Evolutionary conservation across 2,329 filamentous ascomycete genomes (phyloP), one percentile per base, ranked within the genome.

Genomic region (Neodidymelliopsis sp.): DNA sequence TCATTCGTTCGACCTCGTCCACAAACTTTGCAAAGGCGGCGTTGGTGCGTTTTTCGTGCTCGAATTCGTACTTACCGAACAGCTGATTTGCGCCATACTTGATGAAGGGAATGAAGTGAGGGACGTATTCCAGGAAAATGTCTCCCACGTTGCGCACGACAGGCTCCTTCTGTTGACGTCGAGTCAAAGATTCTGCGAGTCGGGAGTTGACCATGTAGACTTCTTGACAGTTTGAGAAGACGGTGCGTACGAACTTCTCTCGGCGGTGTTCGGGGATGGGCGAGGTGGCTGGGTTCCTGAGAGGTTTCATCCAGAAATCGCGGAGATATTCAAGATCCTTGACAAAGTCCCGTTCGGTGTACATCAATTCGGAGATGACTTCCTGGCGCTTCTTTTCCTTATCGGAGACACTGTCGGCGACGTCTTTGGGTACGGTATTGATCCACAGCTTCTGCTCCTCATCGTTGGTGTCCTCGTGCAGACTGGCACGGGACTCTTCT

Each of bases 381-480:
- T 99, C 94, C 71, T 99, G 94, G 33, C 94, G 85, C 78, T 97
- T 97, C 85, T 96, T 95, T 74, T 99, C 94, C 59, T 84, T 85
- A 60, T 99, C 94, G 38, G 86, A 86, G 22, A 97, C 87, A 67
- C 87, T 90, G 62, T 97, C 92, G 0, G 92, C 91, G 48, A 99
- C 81, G 71, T 97, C 94, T 72, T 96, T 94, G 1, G 92, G 90
- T 25, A 99, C 94, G 11, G 92, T 96, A 72, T 97, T 97, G 74
- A 99, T 99, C 94, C 94, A 99, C 27, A 99, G 82, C 74, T 97
- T 97, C 77, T 97, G 94, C 72, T 97, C 92, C 67, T 97, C 91
- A 65, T 93, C 88, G 65, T 94, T 88, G 49, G 92, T 89, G 56
- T 94, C 90, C 62, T 95, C 91, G 66, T 96, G 92, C 66, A 90